Conservation (phyloP, 345 rosid genomes). For the Brassica cretica region DNA sequence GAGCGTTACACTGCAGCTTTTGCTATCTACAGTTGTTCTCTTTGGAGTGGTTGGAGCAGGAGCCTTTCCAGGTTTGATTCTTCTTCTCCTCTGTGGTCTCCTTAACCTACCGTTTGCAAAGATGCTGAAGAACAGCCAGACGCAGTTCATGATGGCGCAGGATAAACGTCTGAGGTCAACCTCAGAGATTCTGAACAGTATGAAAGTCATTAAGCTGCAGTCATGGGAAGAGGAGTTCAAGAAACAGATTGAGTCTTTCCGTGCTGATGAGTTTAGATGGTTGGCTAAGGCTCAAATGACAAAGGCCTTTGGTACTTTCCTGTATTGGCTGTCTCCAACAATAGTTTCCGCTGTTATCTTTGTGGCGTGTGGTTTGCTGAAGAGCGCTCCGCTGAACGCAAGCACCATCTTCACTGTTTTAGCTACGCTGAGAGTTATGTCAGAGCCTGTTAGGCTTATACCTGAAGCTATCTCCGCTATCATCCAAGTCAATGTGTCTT, state of each 20-base stretch:
- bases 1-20: conserved; percentile 55
- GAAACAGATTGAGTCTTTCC: conserved; percentile 50
- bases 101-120: conserved; percentile 67
- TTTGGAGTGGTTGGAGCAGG: conserved; percentile 61
- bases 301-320: conserved; percentile 47
- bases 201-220: conserved; percentile 78
- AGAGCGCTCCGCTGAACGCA: conserved; percentile 67
- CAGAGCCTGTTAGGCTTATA: conserved; percentile 64
- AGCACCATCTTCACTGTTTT: conserved; percentile 76
- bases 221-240: conserved; percentile 84
- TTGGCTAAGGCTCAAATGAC: conserved; percentile 52
- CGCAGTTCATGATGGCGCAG: conserved; percentile 64
- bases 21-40: conserved; percentile 51
- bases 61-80: conserved; percentile 58
- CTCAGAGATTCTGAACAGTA: conserved; percentile 66
- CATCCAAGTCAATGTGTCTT: conserved; percentile 75
- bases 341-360: conserved; percentile 63
- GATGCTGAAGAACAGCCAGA: conserved; percentile 56
- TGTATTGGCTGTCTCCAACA: conserved; percentile 80
- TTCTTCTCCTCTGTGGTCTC: conserved; percentile 50
- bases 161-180: conserved; percentile 67
- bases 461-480: conserved; percentile 69
- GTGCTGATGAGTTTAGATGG: conserved; percentile 68
- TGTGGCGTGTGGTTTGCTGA: conserved; percentile 55
- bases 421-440: conserved; percentile 63